Conservation (phyloP, 2,329 filamentous ascomycete species). For the Gremmenia infestans region DNA sequence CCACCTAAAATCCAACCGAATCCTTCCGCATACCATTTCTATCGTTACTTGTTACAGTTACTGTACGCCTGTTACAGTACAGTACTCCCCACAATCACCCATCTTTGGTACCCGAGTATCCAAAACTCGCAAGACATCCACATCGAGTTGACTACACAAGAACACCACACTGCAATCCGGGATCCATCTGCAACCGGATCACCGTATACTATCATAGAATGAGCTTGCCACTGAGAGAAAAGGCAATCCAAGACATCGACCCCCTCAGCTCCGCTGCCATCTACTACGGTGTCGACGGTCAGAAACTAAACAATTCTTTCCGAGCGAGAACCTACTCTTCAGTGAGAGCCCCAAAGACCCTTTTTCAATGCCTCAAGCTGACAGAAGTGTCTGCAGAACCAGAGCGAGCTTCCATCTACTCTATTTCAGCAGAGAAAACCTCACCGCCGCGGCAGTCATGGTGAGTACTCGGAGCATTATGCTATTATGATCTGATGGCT, state of each 20-base stretch:
- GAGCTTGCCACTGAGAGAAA: conserved; percentile 18
- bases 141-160: not conserved
- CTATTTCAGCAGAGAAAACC: conserved; percentile 22
- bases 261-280: conserved; percentile 28
- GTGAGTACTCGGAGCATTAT: conserved; percentile 15
- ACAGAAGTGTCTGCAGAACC: conserved; percentile 18
- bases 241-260: conserved; percentile 26
- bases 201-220: conserved; percentile 4
- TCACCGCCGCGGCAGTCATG: conserved; percentile 30
- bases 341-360: conserved; percentile 14
- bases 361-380: not conserved
- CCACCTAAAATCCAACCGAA: no score
- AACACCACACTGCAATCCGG: not conserved
- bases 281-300: conserved; percentile 28
- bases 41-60: no score
- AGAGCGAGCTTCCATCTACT: conserved; percentile 15
- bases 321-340: conserved; percentile 30
- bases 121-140: not conserved
- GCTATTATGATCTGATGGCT: not conserved
- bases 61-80: no score
- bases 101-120: not conserved
- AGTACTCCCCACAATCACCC: no score
- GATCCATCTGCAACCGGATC: not conserved
- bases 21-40: no score
- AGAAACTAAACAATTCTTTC: conserved; percentile 23